Evolutionary conservation across 2,329 filamentous ascomycete genomes (phyloP), one percentile per base, ranked within the genome.

Genomic region (Trichoderma breve): DNA sequence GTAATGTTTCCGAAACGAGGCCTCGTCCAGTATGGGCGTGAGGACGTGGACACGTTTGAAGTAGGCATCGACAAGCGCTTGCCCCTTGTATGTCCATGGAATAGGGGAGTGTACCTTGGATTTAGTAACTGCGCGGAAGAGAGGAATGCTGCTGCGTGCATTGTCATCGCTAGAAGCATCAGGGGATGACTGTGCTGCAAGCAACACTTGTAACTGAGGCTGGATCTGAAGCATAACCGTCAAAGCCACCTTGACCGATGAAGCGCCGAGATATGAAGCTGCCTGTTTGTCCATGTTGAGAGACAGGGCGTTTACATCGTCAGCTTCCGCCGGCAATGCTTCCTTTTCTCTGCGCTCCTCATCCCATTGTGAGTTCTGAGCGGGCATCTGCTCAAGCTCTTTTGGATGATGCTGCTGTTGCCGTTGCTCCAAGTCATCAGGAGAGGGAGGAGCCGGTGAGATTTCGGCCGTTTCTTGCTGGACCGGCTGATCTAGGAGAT

Each of bases 311-410:
- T 72, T 72, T 43, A 72, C 65, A 62, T 72, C 70, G n/a, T 93
- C 91, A 0, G 90, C 90, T 75, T 93, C 88, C 7, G 83, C 85
- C n/a, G 87, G 87, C 67, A 90, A 85, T 6, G 86, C 82, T 71
- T 90, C 88, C 68, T 84, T 82, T 51, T 83, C 85, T 71, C 85
- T 81, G 65, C 85, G 82, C 75, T 87, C 88, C 77, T 94, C 91
- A 73, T 93, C 92, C 87, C 89, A 90, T 77, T 90, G 89, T 4
- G 86, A 85, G 74, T 91, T 88, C 61, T 88, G 84, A 26, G 86
- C 84, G 0, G 92, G 91, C 76, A 93, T 90, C 76, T 92, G 90
- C 78, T 94, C 92, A 15, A 94, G 85, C 58, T 83, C 90, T 85
- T 1, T 60, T 18, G 57, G 83, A 82, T 79, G 86, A 85, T 8